Evolutionary conservation across 805 yeast species (phyloP), one percentile per base, ranked within the genome.

Genomic region (Danielia oregonensis): DNA sequence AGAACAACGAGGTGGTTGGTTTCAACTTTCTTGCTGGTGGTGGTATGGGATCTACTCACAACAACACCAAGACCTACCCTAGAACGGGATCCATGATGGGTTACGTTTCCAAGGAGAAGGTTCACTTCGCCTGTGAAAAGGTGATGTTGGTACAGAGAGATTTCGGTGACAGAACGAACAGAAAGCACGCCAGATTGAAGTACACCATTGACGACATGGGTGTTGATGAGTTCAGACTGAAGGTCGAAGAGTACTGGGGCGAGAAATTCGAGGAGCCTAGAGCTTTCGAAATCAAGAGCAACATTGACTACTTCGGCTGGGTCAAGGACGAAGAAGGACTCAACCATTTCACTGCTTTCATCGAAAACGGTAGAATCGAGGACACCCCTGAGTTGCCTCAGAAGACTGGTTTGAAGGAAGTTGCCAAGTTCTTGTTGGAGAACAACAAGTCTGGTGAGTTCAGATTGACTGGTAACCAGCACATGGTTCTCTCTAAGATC

Each of bases 21-120:
- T 91, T 78, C 72, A 91, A 91, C 54, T 78, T 91, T 34, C 74
- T 84, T 41, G 95, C 82, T 45, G 97, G 97, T 62, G 97, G 97
- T 68, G 97, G 97, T 73, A 91, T 91, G 97, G 97, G 97, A 52
- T 78, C 95, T 26, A 91, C 97, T 10, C 97, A 91, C 61, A 91
- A 89, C 74, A 91, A 91, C 70, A 83, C 82, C 55, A 91, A 91
- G 73, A 91, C 97, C 0, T 91, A 91, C 58, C 97, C 97, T 52
- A 78, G 97, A 66, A 78, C 95, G 5, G 97, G 96, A 43, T 82
- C 95, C 13, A 65, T 78, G 63, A 74, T 91, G 46, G 97, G 97
- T 17, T 91, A 67, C 54, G 79, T 81, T 31, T 45, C 77, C 4
- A 69, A 70, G 41, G 89, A 81, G 32, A 76, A 87, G 58, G 72